Conservation (phyloP, 208 protist species). For the Trypanosoma cruzi region DNA sequence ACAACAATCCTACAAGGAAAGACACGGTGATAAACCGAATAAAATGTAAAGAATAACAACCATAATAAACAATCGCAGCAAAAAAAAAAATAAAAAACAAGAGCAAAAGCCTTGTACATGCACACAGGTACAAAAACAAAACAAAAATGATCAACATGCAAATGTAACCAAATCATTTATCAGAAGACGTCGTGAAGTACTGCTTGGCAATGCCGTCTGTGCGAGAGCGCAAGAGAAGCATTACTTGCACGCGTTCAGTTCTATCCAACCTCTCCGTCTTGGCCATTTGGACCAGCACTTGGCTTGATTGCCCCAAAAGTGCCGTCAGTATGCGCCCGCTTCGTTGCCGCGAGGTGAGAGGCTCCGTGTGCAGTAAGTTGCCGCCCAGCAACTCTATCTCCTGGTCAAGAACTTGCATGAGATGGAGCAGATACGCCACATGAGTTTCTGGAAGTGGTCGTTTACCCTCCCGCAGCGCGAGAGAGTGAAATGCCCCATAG, state of each 20-base stretch:
- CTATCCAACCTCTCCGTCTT: background rate
- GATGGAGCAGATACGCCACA: conserved; percentile 8
- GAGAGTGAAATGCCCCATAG: conserved; percentile 2
- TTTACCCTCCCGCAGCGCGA: background rate
- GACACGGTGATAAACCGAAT: too few species aligned
- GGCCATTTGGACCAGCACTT: conserved; percentile 5
- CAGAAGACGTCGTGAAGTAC: background rate
- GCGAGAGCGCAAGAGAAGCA: conserved; percentile 2
- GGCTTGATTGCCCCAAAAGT: conserved; percentile 11
- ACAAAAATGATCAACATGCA: too few species aligned
- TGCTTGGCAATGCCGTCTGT: conserved; percentile 11
- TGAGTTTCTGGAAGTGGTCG: background rate
- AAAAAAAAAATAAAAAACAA: background rate
- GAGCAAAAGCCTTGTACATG: too few species aligned
- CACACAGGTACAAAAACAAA: background rate
- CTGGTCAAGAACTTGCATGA: conserved; percentile 7
- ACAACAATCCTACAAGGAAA: too few species aligned
- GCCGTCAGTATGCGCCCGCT: conserved; percentile 2
- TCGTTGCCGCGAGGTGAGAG: conserved; percentile 4
- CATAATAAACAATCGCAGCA: background rate
- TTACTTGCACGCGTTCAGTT: background rate
- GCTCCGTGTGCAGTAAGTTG: background rate
- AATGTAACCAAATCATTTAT: too few species aligned
- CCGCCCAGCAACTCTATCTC: conserved; percentile 10
- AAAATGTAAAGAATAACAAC: background rate